Conservation (phyloP, 2,329 filamentous ascomycete species). For the Zymoseptoria passerinii region DNA sequence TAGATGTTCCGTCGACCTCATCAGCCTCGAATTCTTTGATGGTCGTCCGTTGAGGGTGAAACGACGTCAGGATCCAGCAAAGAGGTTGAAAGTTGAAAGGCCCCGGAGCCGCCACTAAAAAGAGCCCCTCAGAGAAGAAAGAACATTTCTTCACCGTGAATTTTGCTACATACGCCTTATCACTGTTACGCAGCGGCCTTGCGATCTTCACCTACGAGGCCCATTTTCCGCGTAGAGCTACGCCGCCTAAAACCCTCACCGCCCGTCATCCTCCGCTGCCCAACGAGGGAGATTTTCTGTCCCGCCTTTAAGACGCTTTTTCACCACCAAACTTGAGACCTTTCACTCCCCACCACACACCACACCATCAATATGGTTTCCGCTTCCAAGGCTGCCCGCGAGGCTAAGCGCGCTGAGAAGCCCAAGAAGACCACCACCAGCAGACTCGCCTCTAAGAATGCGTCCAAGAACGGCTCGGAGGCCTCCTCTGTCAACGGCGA, state of each 20-base stretch:
- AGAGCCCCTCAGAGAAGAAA: neutral
- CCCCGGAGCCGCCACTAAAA: neutral
- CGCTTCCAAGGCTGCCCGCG: slow-evolving; percentile 59
- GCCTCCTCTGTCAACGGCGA: slow-evolving; percentile 64
- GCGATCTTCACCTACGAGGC: neutral
- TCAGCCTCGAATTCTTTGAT: neutral
- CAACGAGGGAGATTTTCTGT: neutral
- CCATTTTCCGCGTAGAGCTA: neutral
- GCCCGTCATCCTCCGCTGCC: neutral
- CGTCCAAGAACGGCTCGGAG: slow-evolving; percentile 53
- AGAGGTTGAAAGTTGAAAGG: too few species aligned
- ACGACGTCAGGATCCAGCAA: neutral
- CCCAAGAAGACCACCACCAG: slow-evolving; percentile 67
- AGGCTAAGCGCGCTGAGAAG: slow-evolving; percentile 57
- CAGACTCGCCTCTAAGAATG: slow-evolving; percentile 58
- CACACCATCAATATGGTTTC: slow-evolving; percentile 49
- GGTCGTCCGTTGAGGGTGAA: neutral
- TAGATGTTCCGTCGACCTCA: neutral
- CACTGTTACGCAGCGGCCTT: neutral
- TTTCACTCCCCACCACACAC: neutral
- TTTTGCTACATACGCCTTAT: neutral
- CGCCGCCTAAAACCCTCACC: neutral
- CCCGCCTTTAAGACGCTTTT: neutral
- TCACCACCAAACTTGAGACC: neutral
- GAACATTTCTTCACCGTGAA: neutral